These are phyloP conservation scores for Leucosporidium yakuticum DNA, from an alignment of 768 basidiomycete species.

Conservation along the genomic window DNA sequence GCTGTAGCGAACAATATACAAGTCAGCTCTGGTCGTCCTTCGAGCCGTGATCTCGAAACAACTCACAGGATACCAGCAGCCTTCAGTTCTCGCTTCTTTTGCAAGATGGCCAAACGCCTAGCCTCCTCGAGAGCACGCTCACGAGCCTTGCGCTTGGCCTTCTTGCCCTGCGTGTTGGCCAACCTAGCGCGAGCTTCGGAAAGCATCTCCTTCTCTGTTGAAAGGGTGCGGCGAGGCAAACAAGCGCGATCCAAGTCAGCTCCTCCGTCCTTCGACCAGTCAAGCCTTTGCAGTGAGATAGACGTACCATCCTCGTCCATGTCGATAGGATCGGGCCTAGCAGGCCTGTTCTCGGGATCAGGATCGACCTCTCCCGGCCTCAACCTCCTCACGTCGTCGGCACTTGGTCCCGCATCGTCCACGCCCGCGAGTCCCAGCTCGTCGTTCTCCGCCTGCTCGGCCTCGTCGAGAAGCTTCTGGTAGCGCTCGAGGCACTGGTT, in stretches of 20 bases:
- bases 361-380: conserved; percentile 97
- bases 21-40: conserved; percentile 8
- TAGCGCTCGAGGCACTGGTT: conserved; percentile 97
- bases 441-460: conserved; percentile 91
- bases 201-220: conserved; percentile 94
- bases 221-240: conserved; percentile 13
- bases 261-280: background rate
- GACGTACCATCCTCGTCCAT: conserved; percentile 95
- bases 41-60: conserved; percentile 36
- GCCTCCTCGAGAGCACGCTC: conserved; percentile 97
- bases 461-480: conserved; percentile 94
- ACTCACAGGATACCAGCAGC: conserved; percentile 85
- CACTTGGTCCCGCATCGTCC: conserved; percentile 72
- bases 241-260: conserved; percentile 6
- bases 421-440: conserved; percentile 85
- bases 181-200: conserved; percentile 96
- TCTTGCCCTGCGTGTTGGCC: conserved; percentile 98
- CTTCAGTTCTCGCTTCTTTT: conserved; percentile 96
- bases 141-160: conserved; percentile 96
- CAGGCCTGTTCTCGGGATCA: conserved; percentile 96
- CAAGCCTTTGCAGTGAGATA: background rate
- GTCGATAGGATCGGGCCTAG: conserved; percentile 96
- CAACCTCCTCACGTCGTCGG: conserved; percentile 83
- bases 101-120: conserved; percentile 81
- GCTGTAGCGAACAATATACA: conserved; percentile 44